These are phyloP conservation scores for Aschersonia sp. DNA, from an alignment of 2,329 filamentous ascomycete genomes.

Conservation along the genomic window DNA sequence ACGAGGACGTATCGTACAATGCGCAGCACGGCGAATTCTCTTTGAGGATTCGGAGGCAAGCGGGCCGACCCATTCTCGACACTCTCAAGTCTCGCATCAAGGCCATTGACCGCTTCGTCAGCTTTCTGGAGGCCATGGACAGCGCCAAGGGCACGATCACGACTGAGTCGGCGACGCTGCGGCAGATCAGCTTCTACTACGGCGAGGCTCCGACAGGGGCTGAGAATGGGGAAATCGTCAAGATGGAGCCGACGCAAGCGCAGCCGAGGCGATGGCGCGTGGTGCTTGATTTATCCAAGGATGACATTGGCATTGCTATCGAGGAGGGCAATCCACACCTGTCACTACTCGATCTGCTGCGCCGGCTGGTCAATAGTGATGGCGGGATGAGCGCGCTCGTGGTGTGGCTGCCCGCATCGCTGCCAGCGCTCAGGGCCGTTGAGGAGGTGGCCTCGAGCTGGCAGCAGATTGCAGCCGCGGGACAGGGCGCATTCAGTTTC, in stretches of 20 bases:
- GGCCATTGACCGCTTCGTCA: conserved; percentile 55
- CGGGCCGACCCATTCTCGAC: conserved; percentile 44
- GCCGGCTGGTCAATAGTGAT: conserved; percentile 39
- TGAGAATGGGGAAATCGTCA: not conserved
- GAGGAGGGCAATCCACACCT: conserved; percentile 52
- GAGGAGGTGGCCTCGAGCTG: conserved; percentile 44
- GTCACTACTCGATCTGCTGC: conserved; percentile 44
- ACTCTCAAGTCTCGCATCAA: conserved; percentile 45
- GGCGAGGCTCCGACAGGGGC: conserved; percentile 13
- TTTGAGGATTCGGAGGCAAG: conserved; percentile 40
- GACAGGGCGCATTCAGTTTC: conserved; percentile 33
- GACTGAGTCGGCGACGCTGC: conserved; percentile 44
- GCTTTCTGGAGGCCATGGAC: conserved; percentile 52
- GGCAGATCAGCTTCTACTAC: conserved; percentile 57
- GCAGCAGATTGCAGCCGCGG: conserved; percentile 23
- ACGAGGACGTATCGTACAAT: conserved; percentile 49
- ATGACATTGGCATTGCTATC: conserved; percentile 42
- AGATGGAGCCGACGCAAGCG: conserved; percentile 3
- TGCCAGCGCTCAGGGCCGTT: conserved; percentile 49
- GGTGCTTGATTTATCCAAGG: conserved; percentile 39
- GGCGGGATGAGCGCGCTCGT: conserved; percentile 37
- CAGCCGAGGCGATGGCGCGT: conserved; percentile 30
- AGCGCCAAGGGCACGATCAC: conserved; percentile 37
- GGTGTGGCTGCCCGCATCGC: conserved; percentile 40
- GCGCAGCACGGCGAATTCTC: conserved; percentile 45